These are phyloP conservation scores for Epichloe glyceriae DNA, from an alignment of 2,329 filamentous ascomycete genomes.

Conservation along the genomic window DNA sequence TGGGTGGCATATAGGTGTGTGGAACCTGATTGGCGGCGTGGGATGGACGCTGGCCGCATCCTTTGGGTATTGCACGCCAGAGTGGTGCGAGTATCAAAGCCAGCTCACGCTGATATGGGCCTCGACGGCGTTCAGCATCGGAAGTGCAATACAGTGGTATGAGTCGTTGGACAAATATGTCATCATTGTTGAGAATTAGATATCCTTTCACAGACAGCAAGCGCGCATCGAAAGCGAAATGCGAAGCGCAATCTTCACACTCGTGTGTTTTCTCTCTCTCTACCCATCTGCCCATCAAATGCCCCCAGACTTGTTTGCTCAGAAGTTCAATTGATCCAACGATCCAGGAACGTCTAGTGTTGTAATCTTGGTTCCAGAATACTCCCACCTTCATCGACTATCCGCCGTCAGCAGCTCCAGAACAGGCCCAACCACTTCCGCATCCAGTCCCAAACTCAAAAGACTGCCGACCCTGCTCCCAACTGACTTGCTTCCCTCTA, in stretches of 20 bases:
- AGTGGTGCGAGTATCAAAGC: slow-evolving; percentile 27
- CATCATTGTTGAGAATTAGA: neutral
- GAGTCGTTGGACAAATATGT: slow-evolving; percentile 12
- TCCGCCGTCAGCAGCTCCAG: slow-evolving; percentile 3
- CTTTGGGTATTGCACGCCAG: slow-evolving; percentile 31
- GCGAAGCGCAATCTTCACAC: neutral
- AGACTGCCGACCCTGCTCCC: slow-evolving; percentile 1
- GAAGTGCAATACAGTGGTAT: slow-evolving; percentile 13
- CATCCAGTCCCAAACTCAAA: slow-evolving; percentile 3
- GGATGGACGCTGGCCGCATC: slow-evolving; percentile 48
- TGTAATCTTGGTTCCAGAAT: too few species aligned
- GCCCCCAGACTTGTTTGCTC: too few species aligned
- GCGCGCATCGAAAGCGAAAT: too few species aligned
- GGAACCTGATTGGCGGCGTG: slow-evolving; percentile 48
- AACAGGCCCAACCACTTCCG: neutral
- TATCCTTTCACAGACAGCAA: too few species aligned
- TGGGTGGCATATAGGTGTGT: slow-evolving; percentile 53
- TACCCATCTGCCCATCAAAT: too few species aligned
- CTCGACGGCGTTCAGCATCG: slow-evolving; percentile 8
- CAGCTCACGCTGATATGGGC: slow-evolving; percentile 20
- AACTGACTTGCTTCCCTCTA: neutral
- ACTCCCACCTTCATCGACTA: neutral
- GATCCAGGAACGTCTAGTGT: too few species aligned
- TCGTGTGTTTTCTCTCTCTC: neutral
- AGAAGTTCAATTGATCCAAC: neutral